Evolutionary conservation across 805 yeast genomes (phyloP).

Genomic region (Blastobotrys robertii): DNA sequence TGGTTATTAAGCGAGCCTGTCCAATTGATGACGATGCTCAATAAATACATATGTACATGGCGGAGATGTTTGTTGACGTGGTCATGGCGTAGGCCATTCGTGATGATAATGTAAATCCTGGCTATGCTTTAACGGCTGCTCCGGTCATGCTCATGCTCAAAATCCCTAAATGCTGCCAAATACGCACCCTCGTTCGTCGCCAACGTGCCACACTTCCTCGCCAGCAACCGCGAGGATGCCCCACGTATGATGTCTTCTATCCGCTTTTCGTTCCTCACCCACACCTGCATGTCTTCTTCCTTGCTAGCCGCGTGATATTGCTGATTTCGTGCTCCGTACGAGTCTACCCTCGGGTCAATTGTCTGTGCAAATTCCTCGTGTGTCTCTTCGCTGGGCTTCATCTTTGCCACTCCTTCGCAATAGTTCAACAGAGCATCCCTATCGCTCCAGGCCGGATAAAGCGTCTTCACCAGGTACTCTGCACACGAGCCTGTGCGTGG

Average conservation of each 20-base stretch:
- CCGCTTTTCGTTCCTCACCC: slow-evolving; percentile 13
- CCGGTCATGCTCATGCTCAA: slow-evolving; percentile 3
- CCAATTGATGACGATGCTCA: too few relatives aligned
- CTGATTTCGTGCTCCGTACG: slow-evolving; percentile 17
- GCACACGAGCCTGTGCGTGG: slow-evolving; percentile 20
- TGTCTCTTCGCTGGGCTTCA: background rate
- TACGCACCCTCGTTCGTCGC: slow-evolving; percentile 12
- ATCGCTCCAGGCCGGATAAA: slow-evolving; percentile 18
- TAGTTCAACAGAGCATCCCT: slow-evolving; percentile 13
- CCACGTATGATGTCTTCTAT: slow-evolving; percentile 16
- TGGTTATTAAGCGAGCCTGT: too few relatives aligned
- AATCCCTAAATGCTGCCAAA: too few relatives aligned
- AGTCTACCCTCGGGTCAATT: slow-evolving; percentile 17
- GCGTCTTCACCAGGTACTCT: slow-evolving; percentile 8
- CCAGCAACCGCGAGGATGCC: slow-evolving; percentile 10
- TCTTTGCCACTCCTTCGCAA: slow-evolving; percentile 11
- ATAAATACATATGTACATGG: slow-evolving; percentile 2
- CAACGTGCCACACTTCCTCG: slow-evolving; percentile 15
- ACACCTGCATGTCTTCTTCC: slow-evolving; percentile 10
- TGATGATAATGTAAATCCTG: background rate
- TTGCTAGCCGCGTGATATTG: slow-evolving; percentile 2
- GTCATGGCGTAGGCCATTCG: too few relatives aligned
- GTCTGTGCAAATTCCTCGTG: background rate
- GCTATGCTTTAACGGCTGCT: background rate
- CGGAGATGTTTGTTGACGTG: too few relatives aligned